These are phyloP conservation scores for Acanthamoeba castellanii DNA, from an alignment of 208 protist genomes.

Conservation along the genomic window DNA sequence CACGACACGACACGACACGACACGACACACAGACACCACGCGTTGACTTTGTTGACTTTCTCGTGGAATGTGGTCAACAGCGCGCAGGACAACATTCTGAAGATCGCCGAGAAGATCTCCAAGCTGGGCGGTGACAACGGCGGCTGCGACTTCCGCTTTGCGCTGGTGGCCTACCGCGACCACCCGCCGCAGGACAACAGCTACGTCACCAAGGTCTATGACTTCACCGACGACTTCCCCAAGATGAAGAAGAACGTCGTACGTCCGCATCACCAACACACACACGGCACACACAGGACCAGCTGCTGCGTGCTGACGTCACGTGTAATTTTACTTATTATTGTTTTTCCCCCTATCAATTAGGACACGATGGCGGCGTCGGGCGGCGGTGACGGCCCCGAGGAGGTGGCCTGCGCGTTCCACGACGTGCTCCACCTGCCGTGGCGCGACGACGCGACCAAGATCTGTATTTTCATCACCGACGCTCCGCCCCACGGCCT, in stretches of 20 bases:
- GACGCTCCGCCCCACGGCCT: conserved; percentile 80
- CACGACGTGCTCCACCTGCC: conserved; percentile 60
- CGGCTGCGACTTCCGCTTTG: conserved; percentile 68
- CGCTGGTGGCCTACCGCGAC: conserved; percentile 76
- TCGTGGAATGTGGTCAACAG: conserved; percentile 60
- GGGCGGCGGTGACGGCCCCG: conserved; percentile 77
- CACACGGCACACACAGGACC: background rate
- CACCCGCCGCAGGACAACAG: conserved; percentile 77
- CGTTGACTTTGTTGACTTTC: no score
- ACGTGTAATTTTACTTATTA: background rate
- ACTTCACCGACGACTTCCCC: conserved; percentile 66
- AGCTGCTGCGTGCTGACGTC: background rate
- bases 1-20: background rate
- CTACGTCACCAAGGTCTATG: conserved; percentile 73
- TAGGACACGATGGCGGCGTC: conserved; percentile 19
- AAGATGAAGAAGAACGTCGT: conserved; percentile 61
- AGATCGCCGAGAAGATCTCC: conserved; percentile 66
- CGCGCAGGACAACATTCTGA: conserved; percentile 76
- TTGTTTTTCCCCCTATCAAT: background rate
- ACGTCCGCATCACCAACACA: background rate
- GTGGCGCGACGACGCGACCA: conserved; percentile 70
- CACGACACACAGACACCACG: no score
- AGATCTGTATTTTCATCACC: conserved; percentile 77
- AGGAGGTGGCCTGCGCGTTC: conserved; percentile 75
- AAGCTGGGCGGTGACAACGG: background rate